Evolutionary conservation across 352 stramenopile species (phyloP), one percentile per base, ranked within the genome.

Genomic region (Aphanomyces euteiches): DNA sequence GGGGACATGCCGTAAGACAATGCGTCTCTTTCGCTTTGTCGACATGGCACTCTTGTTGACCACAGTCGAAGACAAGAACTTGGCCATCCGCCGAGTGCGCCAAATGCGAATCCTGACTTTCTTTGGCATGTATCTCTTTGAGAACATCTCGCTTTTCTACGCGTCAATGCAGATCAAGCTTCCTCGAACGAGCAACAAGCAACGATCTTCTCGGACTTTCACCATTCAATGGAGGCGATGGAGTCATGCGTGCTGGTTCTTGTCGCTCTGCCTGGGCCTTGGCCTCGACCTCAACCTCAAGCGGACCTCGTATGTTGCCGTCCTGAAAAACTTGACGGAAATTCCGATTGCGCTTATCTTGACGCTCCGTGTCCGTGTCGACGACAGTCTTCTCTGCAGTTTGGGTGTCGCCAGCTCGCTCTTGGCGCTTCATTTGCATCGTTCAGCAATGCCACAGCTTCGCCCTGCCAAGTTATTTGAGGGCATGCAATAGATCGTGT

Each of bases 21-120:
- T 84, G 60, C 82, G 82, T 13, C 73, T 90, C 8, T 77, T 90
- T 57, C 79, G 87, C 72, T 90, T 90, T 56, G 48, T 90, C 28
- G 82, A 90, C 67, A 87, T 90, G 82, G 57, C 74, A 8, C 76
- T 85, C 21, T 59, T 90, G 36, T 77, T 80, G 10, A 79, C 80
- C 28, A 74, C 78, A 15, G 80, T 87, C 7, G 36, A 74, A 59
- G 82, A 88, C 21, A 57, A 73, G 0, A 34, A 77, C 4, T 37
- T 56, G 3, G 36, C 17, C 10, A 73, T 84, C 15, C 74, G 79
- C 7, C 40, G 80, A 4, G 58, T 89, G 8, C 80, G 80, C 5
- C 72, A 74, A 21, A 60, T 85, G 40, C 82, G 80, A 7, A 80
- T 87, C 53, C 10, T 79, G n/a, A 80, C 74, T 64, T 89, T 89